Percentiles rank a stretch among this genome's conserved stretches.
Evolutionary conservation across 768 basidiomycete species (phyloP).

Genomic region (Daedalea quercina): DNA sequence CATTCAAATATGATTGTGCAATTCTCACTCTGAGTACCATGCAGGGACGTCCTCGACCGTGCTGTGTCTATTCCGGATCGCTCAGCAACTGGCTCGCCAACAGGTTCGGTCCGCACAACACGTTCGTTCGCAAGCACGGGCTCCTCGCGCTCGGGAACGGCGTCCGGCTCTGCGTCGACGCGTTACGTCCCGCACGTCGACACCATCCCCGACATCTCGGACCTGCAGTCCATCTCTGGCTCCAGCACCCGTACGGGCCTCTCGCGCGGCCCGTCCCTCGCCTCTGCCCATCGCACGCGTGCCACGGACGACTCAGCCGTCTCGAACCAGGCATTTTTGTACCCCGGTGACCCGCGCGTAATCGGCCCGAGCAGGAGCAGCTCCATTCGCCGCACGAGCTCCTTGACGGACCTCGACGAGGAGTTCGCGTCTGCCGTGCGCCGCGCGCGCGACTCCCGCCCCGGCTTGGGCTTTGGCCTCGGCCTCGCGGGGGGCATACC

Average conservation of each 20-base stretch:
- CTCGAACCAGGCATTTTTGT: conserved; percentile 56
- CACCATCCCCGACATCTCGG: conserved; percentile 64
- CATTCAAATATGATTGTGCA: conserved; percentile 6
- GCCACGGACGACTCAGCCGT: conserved; percentile 74
- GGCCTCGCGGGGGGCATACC: conserved; percentile 33
- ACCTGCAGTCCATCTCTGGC: conserved; percentile 43
- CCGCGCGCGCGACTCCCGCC: conserved; percentile 33
- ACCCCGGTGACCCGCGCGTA: conserved; percentile 66
- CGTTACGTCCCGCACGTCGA: conserved; percentile 74
- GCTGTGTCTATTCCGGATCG: conserved; percentile 44
- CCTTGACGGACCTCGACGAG: conserved; percentile 69
- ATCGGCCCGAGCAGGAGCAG: conserved; percentile 64
- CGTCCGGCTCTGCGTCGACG: conserved; percentile 59
- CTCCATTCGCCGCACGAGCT: conserved; percentile 58
- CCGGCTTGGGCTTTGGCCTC: conserved; percentile 39
- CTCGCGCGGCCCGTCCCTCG: conserved; percentile 39
- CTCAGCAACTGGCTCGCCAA: conserved; percentile 43
- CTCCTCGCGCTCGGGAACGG: conserved; percentile 28
- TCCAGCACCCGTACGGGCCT: conserved; percentile 32
- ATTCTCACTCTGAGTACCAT: neutral
- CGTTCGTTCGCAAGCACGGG: conserved; percentile 43
- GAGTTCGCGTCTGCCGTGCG: conserved; percentile 42
- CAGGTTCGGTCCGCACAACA: conserved; percentile 65
- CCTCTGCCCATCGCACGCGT: conserved; percentile 54
- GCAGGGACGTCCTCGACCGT: conserved; percentile 75